Conservation (phyloP, 495 filamentous ascomycete genomes). For the Aspergillus ellipticus region DNA sequence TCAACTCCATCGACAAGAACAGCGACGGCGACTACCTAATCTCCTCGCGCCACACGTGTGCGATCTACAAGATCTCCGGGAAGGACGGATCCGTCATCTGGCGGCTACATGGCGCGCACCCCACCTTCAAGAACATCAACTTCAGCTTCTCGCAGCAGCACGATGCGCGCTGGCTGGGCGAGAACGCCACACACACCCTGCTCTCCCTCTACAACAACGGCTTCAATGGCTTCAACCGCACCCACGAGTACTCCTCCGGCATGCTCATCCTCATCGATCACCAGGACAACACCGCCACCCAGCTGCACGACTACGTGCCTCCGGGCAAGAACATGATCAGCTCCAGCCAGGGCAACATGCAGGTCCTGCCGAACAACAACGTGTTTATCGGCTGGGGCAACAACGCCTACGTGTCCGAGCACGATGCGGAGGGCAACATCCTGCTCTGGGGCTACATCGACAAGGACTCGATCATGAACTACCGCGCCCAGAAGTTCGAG, state of each 20-base stretch:
- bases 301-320: constrained; percentile 40
- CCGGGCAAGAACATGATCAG: constrained; percentile 43
- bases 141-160: constrained; percentile 62
- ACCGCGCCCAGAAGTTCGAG: constrained; percentile 42
- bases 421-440: constrained; percentile 49
- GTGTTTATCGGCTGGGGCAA: constrained; percentile 61
- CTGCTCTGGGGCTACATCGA: constrained; percentile 46
- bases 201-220: constrained; percentile 58
- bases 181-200: constrained; percentile 47
- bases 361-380: constrained; percentile 53
- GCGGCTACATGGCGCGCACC: constrained; percentile 49
- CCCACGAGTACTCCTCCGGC: constrained; percentile 48
- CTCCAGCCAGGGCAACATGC: constrained; percentile 60
- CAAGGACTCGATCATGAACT: constrained; percentile 39
- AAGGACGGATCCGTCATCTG: constrained; percentile 56
- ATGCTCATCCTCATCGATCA: constrained; percentile 58
- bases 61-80: constrained; percentile 59
- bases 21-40: constrained; percentile 55
- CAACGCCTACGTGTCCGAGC: constrained; percentile 55
- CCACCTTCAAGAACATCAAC: constrained; percentile 46
- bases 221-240: constrained; percentile 46
- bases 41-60: constrained; percentile 54
- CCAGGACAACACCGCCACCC: constrained; percentile 45
- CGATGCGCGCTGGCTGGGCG: constrained; percentile 54
- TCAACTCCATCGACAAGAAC: constrained; percentile 62